Conservation (phyloP, 2,329 filamentous ascomycete species). For the Fusarium pseudocircinatum region DNA sequence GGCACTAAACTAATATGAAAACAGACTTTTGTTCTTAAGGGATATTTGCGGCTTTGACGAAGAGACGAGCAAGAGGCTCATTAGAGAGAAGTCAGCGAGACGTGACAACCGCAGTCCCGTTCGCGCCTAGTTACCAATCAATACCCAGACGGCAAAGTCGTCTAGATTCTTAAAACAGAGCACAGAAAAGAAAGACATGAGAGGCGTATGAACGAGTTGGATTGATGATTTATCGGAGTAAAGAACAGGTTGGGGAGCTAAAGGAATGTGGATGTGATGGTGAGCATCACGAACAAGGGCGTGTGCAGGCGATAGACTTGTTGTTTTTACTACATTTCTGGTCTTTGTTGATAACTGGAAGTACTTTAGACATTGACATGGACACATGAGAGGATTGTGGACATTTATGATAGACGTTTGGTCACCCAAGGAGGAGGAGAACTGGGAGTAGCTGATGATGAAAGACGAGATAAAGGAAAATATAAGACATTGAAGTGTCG, state of each 20-base stretch:
- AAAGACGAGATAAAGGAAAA: background rate
- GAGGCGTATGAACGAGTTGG: conserved; percentile 25
- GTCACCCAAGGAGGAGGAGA: conserved; percentile 22
- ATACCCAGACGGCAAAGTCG: background rate
- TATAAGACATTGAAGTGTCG: background rate
- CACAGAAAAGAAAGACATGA: background rate
- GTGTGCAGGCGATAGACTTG: conserved; percentile 27
- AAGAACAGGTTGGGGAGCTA: conserved; percentile 15
- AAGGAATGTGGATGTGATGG: conserved; percentile 16
- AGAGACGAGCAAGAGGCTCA: conserved; percentile 58
- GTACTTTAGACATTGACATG: conserved; percentile 38
- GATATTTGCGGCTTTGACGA: conserved; percentile 64
- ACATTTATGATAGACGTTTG: conserved; percentile 39
- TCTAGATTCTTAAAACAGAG: background rate
- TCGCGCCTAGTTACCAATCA: conserved; percentile 24
- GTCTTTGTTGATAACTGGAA: conserved; percentile 25
- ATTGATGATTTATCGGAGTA: conserved; percentile 30
- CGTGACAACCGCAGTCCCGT: conserved; percentile 42
- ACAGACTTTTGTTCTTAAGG: conserved; percentile 61
- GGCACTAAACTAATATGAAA: conserved; percentile 34
- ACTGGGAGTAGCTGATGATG: background rate
- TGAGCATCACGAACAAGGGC: conserved; percentile 10
- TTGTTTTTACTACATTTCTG: conserved; percentile 12
- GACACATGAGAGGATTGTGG: conserved; percentile 27
- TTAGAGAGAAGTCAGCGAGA: conserved; percentile 52